phyloP scores from a whole-genome alignment of 2,329 filamentous ascomycete genomes.

The Hysterium pulicare region DNA sequence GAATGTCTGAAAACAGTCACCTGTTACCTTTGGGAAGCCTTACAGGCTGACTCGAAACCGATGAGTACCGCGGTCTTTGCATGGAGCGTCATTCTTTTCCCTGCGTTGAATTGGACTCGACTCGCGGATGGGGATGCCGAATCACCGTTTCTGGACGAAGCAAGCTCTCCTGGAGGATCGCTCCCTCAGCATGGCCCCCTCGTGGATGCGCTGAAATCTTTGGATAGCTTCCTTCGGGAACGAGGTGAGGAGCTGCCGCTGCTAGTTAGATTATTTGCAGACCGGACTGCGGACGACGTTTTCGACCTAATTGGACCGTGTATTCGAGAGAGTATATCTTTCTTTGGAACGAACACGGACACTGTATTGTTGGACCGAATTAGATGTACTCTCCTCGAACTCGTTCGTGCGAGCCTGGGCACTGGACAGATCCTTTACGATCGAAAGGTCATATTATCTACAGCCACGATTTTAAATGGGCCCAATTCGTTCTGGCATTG shows the following conservation, averaged over 20 bases:
- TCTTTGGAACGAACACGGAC: constrained; percentile 49
- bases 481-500: constrained; percentile 39
- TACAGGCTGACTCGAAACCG: constrained; percentile 54
- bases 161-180: constrained; percentile 5
- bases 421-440: constrained; percentile 64
- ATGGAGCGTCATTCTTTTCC: constrained; percentile 66
- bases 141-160: neutral
- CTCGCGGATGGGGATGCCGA: neutral
- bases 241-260: too few relatives aligned
- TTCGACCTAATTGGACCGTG: too few relatives aligned
- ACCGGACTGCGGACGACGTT: too few relatives aligned
- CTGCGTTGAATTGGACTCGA: neutral
- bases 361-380: constrained; percentile 59
- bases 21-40: constrained; percentile 62
- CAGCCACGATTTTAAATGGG: constrained; percentile 62
- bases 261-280: too few relatives aligned
- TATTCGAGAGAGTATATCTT: constrained; percentile 23
- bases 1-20: constrained; percentile 71
- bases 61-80: constrained; percentile 73
- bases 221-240: constrained; percentile 15
- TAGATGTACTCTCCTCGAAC: constrained; percentile 63
- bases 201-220: constrained; percentile 24
- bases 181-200: constrained; percentile 17
- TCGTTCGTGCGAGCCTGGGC: constrained; percentile 65
- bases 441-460: constrained; percentile 64